Conservation (phyloP, 2,329 filamentous ascomycete species). For the Ascosphaera acerosa region DNA sequence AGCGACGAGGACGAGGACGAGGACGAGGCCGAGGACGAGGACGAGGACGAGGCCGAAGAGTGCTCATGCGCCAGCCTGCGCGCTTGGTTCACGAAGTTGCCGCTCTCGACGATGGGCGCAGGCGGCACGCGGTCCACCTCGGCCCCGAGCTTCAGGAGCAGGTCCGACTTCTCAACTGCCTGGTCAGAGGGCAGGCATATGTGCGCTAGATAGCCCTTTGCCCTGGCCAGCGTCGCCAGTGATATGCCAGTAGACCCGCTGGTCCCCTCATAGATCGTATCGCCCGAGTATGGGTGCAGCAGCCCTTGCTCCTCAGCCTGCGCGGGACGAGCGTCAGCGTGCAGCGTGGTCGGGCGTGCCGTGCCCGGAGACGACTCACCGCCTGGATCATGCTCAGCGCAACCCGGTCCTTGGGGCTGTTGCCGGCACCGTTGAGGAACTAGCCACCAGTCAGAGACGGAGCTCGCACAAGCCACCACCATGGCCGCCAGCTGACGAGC, state of each 20-base stretch:
- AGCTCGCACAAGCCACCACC: neutral
- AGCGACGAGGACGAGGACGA: conserved; percentile 5
- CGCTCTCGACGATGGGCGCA: conserved; percentile 76
- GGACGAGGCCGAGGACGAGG: no score
- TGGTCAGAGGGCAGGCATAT: conserved; percentile 97
- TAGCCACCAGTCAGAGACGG: conserved; percentile 9
- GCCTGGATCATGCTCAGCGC: conserved; percentile 66
- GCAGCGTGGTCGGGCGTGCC: no score
- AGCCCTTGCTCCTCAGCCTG: conserved; percentile 55
- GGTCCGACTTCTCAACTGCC: conserved; percentile 62
- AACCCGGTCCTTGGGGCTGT: conserved; percentile 85
- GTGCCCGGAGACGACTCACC: no score
- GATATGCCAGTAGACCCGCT: conserved; percentile 93
- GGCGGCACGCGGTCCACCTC: conserved; percentile 77
- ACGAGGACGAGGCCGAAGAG: conserved; percentile 18
- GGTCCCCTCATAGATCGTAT: conserved; percentile 93
- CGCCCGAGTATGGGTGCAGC: conserved; percentile 53
- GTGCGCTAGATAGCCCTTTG: conserved; percentile 71
- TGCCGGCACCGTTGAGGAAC: conserved; percentile 84
- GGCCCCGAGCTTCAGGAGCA: conserved; percentile 73
- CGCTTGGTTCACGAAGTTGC: conserved; percentile 87
- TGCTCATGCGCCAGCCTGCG: conserved; percentile 52
- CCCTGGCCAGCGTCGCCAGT: conserved; percentile 65
- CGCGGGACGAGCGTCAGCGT: no score
- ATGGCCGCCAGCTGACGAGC: conserved; percentile 1